phyloP scores from a whole-genome alignment of 129 eudicot species.

The Flaveria ramosissima region DNA sequence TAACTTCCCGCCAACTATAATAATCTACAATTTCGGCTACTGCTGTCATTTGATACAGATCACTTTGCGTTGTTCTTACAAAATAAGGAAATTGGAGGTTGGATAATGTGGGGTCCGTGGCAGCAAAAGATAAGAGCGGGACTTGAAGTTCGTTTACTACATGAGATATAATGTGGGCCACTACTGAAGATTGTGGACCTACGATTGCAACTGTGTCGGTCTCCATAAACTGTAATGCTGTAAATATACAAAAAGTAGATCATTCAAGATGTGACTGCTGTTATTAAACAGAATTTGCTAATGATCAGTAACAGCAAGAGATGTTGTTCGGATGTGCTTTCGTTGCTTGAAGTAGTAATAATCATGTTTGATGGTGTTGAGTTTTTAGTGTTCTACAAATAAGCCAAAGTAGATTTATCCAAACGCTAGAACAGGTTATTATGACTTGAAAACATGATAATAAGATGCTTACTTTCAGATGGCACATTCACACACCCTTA shows the following conservation, averaged over 20 bases:
- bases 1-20: constrained; percentile 76
- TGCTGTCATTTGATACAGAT: constrained; percentile 82
- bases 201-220: constrained; percentile 69
- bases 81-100: constrained; percentile 80
- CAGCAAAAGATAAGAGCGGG: constrained; percentile 84
- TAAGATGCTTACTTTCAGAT: constrained; percentile 1
- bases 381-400: no score
- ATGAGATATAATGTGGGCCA: constrained; percentile 66
- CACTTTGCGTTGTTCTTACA: constrained; percentile 78
- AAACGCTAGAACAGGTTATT: background rate
- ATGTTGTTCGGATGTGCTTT: constrained; percentile 4
- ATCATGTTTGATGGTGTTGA: no score
- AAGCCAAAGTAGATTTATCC: constrained; percentile 1
- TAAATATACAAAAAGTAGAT: constrained; percentile 15
- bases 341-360: no score
- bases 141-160: constrained; percentile 83
- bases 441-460: background rate
- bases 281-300: background rate
- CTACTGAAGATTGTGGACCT: constrained; percentile 93
- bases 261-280: constrained; percentile 9
- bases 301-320: constrained; percentile 2
- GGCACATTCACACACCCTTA: background rate
- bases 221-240: constrained; percentile 91
- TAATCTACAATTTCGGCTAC: constrained; percentile 62
- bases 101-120: constrained; percentile 90